A percentile compares a stretch with the other conserved stretches of the same genome.
Evolutionary conservation across 345 rosid genomes (phyloP).

Genomic region (Aquilaria sinensis): DNA sequence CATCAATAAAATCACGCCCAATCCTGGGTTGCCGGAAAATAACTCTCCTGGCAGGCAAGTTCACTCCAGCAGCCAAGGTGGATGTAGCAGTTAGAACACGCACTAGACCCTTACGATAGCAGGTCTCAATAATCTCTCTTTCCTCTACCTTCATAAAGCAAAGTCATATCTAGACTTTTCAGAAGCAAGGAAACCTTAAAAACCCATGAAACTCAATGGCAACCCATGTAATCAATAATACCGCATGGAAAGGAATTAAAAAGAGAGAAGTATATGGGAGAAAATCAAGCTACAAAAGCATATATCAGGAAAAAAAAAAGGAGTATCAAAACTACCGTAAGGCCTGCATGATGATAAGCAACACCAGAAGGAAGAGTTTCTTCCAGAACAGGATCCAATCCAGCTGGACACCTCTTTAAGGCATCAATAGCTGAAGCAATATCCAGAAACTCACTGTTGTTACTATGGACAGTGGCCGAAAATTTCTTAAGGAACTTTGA

Average conservation of each 20-base stretch:
- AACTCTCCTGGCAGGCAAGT: conserved; percentile 97
- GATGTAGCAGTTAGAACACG: conserved; percentile 96
- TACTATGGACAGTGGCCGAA: conserved; percentile 31
- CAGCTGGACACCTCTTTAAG: conserved; percentile 73
- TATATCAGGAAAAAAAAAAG: conserved; percentile 14
- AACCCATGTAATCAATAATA: neutral
- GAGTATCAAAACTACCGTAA: conserved; percentile 57
- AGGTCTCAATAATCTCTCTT: conserved; percentile 89
- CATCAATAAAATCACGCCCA: conserved; percentile 95
- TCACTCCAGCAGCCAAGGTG: conserved; percentile 97
- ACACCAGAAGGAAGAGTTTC: conserved; percentile 93
- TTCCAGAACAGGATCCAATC: conserved; percentile 85
- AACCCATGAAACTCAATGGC: conserved; percentile 2
- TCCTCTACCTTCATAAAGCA: conserved; percentile 71
- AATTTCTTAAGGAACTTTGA: conserved; percentile 69
- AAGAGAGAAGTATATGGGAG: conserved; percentile 1
- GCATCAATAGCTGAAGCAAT: conserved; percentile 68
- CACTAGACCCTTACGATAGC: conserved; percentile 86
- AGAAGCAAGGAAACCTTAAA: conserved; percentile 1
- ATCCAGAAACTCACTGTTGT: conserved; percentile 52
- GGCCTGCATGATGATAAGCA: conserved; percentile 99
- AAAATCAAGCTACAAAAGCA: neutral
- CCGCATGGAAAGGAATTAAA: conserved; percentile 7
- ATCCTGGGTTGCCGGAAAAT: conserved; percentile 95
- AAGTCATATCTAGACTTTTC: conserved; percentile 7